Base-by-base conservation (phyloP, 2,329 filamentous ascomycete genomes). In the Colletotrichum lentis region DNA sequence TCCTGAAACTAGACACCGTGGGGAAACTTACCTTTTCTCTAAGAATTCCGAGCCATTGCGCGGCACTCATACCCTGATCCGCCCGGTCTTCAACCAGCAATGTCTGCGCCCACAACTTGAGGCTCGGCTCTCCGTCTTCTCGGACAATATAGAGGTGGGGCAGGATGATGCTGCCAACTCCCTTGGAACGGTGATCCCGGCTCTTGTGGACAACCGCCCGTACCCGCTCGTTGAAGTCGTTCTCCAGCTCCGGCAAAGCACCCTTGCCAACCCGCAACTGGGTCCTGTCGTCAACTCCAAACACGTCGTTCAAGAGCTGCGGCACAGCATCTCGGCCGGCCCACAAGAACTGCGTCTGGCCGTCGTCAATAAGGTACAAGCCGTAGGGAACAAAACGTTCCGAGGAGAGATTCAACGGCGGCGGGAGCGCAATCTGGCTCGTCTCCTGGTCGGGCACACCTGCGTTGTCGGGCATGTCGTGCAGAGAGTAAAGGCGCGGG, bases 341-440 rank as follows among this genome's bases (percentile, higher is more conserved):
- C 96, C 96, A 99, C 55, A 99, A 81, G 85, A 99, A 99, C 78
- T 99, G 96, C 6, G 93, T 97, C 80, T 97, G 95, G 3, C 94
- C 94, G 75, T 99, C 96, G 74, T 99, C 96, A 74, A 99, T 96
- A 66, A 99, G 86, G 79, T 99, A 99, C 20, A 99, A 83, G 35
- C 96, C 96, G 76, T 96, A 97, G 0, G 94, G 88, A 3, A 93
- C 92, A 57, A 99, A 87, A 54, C 91, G 88, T 78, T 95, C 93
- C 1, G 94, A 97, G 3, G 93, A 94, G 66, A 98, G 85, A 78
- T 97, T 97, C 74, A 93, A 76, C 0, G 92, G 85, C 5, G 92
- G 93, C 27, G 96, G 96, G 62, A 99, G 88, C 57, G 93, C 86
- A 71, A 97, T 97, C 75, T 96, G 92, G 74, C 93, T 94, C 2